These are phyloP conservation scores for Bacterosira constricta DNA, from an alignment of 108 stramenopile species.

Conservation along the genomic window DNA sequence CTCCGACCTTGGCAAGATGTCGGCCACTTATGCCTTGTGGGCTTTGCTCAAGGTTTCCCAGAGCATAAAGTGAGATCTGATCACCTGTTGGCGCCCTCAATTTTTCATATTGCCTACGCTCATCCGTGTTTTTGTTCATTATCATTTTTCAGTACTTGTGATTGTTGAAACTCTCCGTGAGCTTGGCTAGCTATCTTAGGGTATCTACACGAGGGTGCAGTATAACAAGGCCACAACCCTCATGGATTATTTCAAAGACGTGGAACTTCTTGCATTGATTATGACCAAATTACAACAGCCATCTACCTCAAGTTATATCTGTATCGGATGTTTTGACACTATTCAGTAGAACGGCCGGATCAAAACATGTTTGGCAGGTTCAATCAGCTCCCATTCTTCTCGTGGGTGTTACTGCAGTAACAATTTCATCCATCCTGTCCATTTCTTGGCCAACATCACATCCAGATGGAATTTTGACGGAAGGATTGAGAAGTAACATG, in stretches of 20 bases:
- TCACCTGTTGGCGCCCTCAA: background rate
- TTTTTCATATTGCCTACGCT: background rate
- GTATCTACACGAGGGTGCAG: constrained; percentile 50
- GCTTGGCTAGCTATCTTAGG: constrained; percentile 46
- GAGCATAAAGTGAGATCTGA: constrained; percentile 62
- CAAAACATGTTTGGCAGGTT: constrained; percentile 47
- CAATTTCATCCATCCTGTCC: constrained; percentile 45
- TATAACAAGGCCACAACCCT: constrained; percentile 48
- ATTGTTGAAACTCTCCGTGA: constrained; percentile 69
- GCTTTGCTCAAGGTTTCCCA: constrained; percentile 84
- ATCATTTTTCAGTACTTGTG: constrained; percentile 43
- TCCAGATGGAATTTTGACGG: constrained; percentile 46
- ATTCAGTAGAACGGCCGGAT: constrained; percentile 52
- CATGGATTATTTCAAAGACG: constrained; percentile 43
- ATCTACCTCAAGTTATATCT: constrained; percentile 63
- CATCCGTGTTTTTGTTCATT: background rate
- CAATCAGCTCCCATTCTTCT: constrained; percentile 46
- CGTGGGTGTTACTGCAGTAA: constrained; percentile 33
- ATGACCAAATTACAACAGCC: constrained; percentile 56
- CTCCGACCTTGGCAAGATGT: constrained; percentile 31
- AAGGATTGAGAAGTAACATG: constrained; percentile 48
- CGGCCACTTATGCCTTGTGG: constrained; percentile 51
- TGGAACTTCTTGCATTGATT: constrained; percentile 47
- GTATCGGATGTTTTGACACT: constrained; percentile 63
- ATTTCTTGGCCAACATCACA: constrained; percentile 47